Evolutionary conservation across 2,329 filamentous ascomycete species (phyloP).

Genomic region (Diaporthe citri): DNA sequence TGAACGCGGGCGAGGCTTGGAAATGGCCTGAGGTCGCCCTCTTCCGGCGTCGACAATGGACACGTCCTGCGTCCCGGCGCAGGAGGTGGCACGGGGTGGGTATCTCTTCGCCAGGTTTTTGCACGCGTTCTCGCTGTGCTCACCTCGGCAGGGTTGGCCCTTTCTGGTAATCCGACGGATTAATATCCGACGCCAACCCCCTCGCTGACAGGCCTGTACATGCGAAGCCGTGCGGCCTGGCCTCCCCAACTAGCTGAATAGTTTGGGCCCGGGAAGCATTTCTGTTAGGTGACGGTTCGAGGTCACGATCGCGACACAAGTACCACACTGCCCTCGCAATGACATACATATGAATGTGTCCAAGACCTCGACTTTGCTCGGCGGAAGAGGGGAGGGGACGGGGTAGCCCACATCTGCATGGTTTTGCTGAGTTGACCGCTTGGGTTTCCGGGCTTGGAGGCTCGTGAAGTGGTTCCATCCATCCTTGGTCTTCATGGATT

Average conservation of each 20-base stretch:
- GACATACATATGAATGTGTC: conserved; percentile 11
- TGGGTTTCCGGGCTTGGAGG: neutral
- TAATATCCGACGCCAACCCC: conserved; percentile 23
- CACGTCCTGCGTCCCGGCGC: conserved; percentile 4
- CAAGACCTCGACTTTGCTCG: conserved; percentile 13
- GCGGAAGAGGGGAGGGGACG: neutral
- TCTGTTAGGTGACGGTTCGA: neutral
- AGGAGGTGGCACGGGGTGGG: conserved; percentile 20
- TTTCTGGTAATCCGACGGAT: conserved; percentile 23
- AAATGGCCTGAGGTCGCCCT: conserved; percentile 29
- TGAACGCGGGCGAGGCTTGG: conserved; percentile 21
- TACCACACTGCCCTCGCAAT: neutral
- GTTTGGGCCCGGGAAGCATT: neutral
- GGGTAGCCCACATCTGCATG: neutral
- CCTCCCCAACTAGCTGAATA: neutral
- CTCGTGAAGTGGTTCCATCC: conserved; percentile 12
- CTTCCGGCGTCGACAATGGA: conserved; percentile 3
- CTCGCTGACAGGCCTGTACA: neutral
- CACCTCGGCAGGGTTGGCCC: conserved; percentile 11
- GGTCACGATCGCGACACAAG: neutral
- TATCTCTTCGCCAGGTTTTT: neutral
- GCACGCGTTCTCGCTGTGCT: neutral
- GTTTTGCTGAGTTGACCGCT: neutral
- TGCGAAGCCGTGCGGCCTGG: neutral
- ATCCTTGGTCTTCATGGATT: conserved; percentile 12